phyloP scores from a whole-genome alignment of 2,329 filamentous ascomycete genomes.

The Calonectria honghensis region DNA sequence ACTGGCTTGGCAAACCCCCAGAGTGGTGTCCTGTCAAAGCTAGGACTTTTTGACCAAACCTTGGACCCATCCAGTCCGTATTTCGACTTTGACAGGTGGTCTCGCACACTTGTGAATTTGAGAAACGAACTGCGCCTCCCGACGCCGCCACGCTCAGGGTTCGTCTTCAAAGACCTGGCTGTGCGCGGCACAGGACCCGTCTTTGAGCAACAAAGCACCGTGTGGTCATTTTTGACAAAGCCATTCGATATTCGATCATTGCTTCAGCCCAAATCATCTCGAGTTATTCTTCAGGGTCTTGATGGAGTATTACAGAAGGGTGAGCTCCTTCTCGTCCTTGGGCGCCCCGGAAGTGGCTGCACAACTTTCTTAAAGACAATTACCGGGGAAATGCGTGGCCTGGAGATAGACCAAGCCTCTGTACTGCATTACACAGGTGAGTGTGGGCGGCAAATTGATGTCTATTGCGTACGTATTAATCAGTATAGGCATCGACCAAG shows the following conservation, averaged over 20 bases:
- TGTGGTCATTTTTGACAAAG: slow-evolving; percentile 16
- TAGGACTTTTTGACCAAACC: slow-evolving; percentile 7
- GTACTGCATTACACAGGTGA: slow-evolving; percentile 33
- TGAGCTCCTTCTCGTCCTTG: slow-evolving; percentile 30
- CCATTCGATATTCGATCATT: slow-evolving; percentile 9
- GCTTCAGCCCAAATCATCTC: background rate
- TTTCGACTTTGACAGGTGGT: slow-evolving; percentile 36
- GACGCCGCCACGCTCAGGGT: slow-evolving; percentile 29
- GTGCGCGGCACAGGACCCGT: slow-evolving; percentile 15
- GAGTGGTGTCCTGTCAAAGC: slow-evolving; percentile 9
- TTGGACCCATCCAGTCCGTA: slow-evolving; percentile 19
- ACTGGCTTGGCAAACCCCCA: background rate
- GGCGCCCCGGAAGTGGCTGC: slow-evolving; percentile 28
- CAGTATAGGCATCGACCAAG: background rate
- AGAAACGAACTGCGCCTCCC: slow-evolving; percentile 23
- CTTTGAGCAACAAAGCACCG: slow-evolving; percentile 22
- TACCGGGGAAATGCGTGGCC: slow-evolving; percentile 22
- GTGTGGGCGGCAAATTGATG: background rate
- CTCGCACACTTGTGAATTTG: slow-evolving; percentile 24
- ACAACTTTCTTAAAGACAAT: slow-evolving; percentile 37
- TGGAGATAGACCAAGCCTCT: slow-evolving; percentile 22
- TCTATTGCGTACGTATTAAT: slow-evolving; percentile 64
- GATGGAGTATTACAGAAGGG: slow-evolving; percentile 23
- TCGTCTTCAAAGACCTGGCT: slow-evolving; percentile 17
- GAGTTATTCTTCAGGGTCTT: slow-evolving; percentile 26